phyloP scores from a whole-genome alignment of 2,329 filamentous ascomycete species.

The Capronia coronata region DNA sequence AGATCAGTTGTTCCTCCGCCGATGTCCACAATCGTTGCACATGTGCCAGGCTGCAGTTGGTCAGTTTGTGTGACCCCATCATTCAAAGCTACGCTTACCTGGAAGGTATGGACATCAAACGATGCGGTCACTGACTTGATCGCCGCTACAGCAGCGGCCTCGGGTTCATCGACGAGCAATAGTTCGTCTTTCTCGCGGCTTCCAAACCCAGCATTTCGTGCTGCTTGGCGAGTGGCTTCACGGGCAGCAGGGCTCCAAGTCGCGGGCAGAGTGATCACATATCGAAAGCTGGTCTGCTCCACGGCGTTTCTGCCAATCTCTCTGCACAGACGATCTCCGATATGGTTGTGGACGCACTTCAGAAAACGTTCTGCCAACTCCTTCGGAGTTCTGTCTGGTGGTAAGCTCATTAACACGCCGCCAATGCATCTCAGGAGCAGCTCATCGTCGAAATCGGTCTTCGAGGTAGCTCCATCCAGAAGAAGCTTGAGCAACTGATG shows the following conservation, averaged over 20 bases:
- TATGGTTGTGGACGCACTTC: constrained; percentile 18
- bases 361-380: constrained; percentile 30
- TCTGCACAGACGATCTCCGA: constrained; percentile 14
- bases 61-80: no score
- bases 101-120: background rate
- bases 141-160: constrained; percentile 27
- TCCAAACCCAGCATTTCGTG: constrained; percentile 19
- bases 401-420: constrained; percentile 22
- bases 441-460: constrained; percentile 24
- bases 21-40: background rate
- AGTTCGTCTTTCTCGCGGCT: constrained; percentile 13
- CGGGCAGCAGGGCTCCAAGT: constrained; percentile 19
- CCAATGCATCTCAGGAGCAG: constrained; percentile 10
- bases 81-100: background rate
- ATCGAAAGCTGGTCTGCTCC: constrained; percentile 12
- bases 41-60: background rate
- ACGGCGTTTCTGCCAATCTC: background rate
- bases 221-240: constrained; percentile 9
- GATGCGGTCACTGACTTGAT: constrained; percentile 1
- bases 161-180: constrained; percentile 22
- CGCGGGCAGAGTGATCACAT: constrained; percentile 23
- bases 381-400: constrained; percentile 23
- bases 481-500: constrained; percentile 32
- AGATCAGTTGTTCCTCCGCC: background rate
- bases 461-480: constrained; percentile 25